Evolutionary conservation across 345 rosid genomes (phyloP).

Genomic region (Excoecaria agallocha): DNA sequence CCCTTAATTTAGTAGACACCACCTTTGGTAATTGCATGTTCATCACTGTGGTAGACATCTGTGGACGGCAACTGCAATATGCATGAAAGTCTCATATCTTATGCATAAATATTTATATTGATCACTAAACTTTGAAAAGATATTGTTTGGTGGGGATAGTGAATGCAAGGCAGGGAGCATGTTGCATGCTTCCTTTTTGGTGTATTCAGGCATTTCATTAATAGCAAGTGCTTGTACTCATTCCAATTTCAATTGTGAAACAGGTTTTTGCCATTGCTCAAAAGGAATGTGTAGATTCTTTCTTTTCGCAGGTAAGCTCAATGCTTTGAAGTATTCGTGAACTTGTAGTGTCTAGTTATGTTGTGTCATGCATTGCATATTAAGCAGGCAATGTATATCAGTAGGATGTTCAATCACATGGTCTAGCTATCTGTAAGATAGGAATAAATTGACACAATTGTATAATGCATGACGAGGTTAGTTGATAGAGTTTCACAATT

Average conservation of each 20-base stretch:
- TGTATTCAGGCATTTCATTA: slow-evolving; percentile 9
- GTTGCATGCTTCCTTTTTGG: background rate
- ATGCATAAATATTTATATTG: background rate
- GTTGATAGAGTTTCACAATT: too few relatives aligned
- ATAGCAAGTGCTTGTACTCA: background rate
- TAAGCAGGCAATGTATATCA: background rate
- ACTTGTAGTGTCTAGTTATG: background rate
- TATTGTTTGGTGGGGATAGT: background rate
- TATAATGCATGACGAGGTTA: background rate
- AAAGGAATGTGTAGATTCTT: slow-evolving; percentile 86
- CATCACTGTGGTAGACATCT: background rate
- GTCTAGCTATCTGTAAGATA: background rate
- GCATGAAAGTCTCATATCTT: background rate
- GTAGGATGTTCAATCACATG: background rate
- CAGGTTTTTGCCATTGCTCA: slow-evolving; percentile 93
- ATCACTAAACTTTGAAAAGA: background rate
- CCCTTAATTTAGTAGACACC: background rate
- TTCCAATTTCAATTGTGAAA: slow-evolving; percentile 15
- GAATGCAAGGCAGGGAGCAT: background rate
- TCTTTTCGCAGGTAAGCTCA: slow-evolving; percentile 76
- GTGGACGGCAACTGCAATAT: background rate
- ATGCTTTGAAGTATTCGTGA: background rate
- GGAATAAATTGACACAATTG: background rate
- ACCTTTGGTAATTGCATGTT: background rate
- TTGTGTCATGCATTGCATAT: background rate